Conservation (phyloP, 805 yeast genomes). For the Saccharomyces cerevisiae region DNA sequence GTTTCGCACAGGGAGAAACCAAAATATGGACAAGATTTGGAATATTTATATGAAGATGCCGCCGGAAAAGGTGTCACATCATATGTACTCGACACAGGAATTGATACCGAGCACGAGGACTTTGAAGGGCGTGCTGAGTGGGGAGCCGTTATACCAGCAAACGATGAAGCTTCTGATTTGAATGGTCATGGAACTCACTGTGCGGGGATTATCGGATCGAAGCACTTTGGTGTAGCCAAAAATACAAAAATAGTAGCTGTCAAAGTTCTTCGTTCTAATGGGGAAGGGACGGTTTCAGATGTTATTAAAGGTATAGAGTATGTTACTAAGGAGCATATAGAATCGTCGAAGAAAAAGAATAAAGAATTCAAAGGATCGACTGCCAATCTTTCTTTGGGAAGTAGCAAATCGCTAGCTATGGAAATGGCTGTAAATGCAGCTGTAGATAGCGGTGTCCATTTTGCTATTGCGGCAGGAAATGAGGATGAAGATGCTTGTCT, state of each 20-base stretch:
- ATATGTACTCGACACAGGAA: slow-evolving; percentile 80
- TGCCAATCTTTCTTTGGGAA: slow-evolving; percentile 91
- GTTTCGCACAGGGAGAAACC: slow-evolving; percentile 73
- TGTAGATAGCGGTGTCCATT: slow-evolving; percentile 76
- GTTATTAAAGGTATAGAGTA: slow-evolving; percentile 60
- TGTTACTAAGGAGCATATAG: slow-evolving; percentile 50
- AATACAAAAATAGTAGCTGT: slow-evolving; percentile 53
- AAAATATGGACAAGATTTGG: slow-evolving; percentile 60
- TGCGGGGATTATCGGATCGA: slow-evolving; percentile 78
- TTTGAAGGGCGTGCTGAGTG: slow-evolving; percentile 52
- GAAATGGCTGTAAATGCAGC: slow-evolving; percentile 88
- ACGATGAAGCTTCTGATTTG: slow-evolving; percentile 54
- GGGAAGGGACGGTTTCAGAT: slow-evolving; percentile 62
- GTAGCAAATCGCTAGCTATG: slow-evolving; percentile 81
- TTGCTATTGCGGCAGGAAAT: slow-evolving; percentile 96
- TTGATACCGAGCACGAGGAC: slow-evolving; percentile 47
- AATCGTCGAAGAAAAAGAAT: not conserved
- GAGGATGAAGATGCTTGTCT: slow-evolving; percentile 89
- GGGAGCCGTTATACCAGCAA: slow-evolving; percentile 55
- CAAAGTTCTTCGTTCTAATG: slow-evolving; percentile 59
- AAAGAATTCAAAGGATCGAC: slow-evolving; percentile 63
- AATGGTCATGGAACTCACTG: slow-evolving; percentile 90
- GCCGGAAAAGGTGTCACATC: slow-evolving; percentile 76
- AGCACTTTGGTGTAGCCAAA: slow-evolving; percentile 75
- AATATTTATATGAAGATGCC: slow-evolving; percentile 60